Conservation (phyloP, 2,329 filamentous ascomycete genomes). For the Penicillium sp. region DNA sequence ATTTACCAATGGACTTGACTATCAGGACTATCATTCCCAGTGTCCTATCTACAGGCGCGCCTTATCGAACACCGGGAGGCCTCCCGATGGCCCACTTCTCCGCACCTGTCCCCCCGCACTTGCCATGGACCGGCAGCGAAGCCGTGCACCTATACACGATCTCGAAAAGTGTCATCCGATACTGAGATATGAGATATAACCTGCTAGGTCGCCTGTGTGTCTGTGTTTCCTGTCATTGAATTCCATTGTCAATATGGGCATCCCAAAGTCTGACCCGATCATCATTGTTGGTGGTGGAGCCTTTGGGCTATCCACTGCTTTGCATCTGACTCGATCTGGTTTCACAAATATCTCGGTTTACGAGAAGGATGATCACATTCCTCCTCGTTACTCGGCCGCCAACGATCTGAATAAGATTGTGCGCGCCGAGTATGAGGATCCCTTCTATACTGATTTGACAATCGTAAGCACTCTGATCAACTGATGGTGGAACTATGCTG, state of each 20-base stretch:
- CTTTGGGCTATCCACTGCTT: conserved; percentile 55
- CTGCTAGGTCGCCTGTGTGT: not conserved
- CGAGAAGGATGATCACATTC: conserved; percentile 48
- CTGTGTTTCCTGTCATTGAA: not conserved
- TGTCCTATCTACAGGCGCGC: not conserved
- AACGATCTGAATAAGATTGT: conserved; percentile 66
- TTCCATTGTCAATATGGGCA: conserved; percentile 11
- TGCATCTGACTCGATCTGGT: conserved; percentile 48
- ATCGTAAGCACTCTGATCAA: conserved; percentile 41
- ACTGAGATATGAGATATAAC: conserved; percentile 8
- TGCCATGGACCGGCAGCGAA: not conserved
- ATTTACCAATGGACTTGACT: not conserved
- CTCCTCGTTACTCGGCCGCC: conserved; percentile 56
- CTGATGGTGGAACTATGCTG: not conserved
- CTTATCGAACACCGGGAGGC: conserved; percentile 9
- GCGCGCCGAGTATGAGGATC: conserved; percentile 60
- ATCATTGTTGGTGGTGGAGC: conserved; percentile 50
- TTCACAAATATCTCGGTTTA: conserved; percentile 53
- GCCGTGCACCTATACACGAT: conserved; percentile 5
- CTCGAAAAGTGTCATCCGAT: not conserved
- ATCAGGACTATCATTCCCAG: not conserved
- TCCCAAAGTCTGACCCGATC: conserved; percentile 27
- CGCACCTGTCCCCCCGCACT: conserved; percentile 6
- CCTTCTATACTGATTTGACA: conserved; percentile 58
- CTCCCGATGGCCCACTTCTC: conserved; percentile 14